phyloP scores from a whole-genome alignment of 2,329 filamentous ascomycete species.

The Rhexocercosporidium sp. region DNA sequence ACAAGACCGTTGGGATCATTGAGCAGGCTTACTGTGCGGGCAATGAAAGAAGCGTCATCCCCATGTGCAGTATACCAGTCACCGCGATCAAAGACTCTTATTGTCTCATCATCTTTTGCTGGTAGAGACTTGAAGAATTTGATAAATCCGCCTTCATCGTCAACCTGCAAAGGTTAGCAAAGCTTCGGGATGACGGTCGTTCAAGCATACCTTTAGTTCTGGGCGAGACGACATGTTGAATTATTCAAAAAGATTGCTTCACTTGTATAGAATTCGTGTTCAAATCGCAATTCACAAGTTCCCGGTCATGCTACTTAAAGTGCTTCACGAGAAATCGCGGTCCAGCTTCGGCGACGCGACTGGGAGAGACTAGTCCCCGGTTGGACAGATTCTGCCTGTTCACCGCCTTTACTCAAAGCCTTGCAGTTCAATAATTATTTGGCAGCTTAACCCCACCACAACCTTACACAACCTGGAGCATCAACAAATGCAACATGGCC shows the following conservation, averaged over 20 bases:
- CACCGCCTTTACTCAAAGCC: not conserved
- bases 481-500: constrained; percentile 31
- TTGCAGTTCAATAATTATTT: not conserved
- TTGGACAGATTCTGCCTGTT: not conserved
- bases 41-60: constrained; percentile 83
- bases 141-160: constrained; percentile 97
- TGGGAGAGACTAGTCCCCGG: constrained; percentile 14
- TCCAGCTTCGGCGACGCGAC: constrained; percentile 20
- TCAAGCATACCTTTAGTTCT: constrained; percentile 66
- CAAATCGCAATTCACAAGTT: not conserved
- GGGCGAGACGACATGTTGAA: constrained; percentile 71
- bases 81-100: constrained; percentile 90
- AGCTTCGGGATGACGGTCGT: not conserved
- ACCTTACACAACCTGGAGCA: constrained; percentile 7
- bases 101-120: constrained; percentile 70
- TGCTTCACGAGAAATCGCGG: constrained; percentile 22
- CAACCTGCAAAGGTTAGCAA: constrained; percentile 63
- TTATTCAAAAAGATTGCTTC: not conserved
- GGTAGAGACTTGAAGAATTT: constrained; percentile 92
- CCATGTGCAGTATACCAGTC: constrained; percentile 97
- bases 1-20: not conserved
- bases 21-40: constrained; percentile 63
- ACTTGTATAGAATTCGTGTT: not conserved
- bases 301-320: not conserved
- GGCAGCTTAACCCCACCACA: constrained; percentile 10